Base-by-base conservation (phyloP, 495 filamentous ascomycete species). In the Podospora comata region DNA sequence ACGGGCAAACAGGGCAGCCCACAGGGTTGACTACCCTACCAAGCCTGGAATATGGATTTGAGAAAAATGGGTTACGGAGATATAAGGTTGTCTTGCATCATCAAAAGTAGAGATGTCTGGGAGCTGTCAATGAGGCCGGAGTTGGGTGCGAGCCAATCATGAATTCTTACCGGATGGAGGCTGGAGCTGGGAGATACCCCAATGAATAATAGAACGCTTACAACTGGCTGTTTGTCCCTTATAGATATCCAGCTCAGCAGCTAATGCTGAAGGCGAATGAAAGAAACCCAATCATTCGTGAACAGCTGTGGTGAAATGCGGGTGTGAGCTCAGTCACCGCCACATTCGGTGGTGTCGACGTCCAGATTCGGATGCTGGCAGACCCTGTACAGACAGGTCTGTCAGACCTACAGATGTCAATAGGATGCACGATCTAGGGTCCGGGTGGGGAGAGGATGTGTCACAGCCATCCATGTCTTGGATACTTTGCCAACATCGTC, bases 271-370 rank as follows among this genome's bases (percentile, higher is more conserved):
- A 9, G 5, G 4, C 18, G 55, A 58, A 26, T 20, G 15, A 20
- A 58, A 18, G 23, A 20, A 58, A 48, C n/a, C 55, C 55, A 58
- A 58, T 58, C 55, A 58, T 5, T 26, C 23, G n/a, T 23, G 55
- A 58, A 58, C 55, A 58, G 7, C 19, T 58, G 55, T 58, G 55
- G n/a, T 58, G 19, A n/a, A 58, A 58, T 58, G 55, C 55, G 2
- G 39, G 39, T 18, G 39, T 48, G 23, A 48, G 39, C 15, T 48
- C 39, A 11, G 39, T 48, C 39, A 48, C 39, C 39, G 39, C 39
- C 39, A 48, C 39, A 58, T 58, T 56, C n/a, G n/a, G 23, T 58
- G n/a, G 13, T 20, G 55, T 58, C 7, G n/a, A 26, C 11, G 55
- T 19, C n/a, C 55, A 26, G 23, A 26, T 58, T 58, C n/a, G 55